Conservation (phyloP, 805 yeast genomes). For the Grigorovia transvaalensis region DNA sequence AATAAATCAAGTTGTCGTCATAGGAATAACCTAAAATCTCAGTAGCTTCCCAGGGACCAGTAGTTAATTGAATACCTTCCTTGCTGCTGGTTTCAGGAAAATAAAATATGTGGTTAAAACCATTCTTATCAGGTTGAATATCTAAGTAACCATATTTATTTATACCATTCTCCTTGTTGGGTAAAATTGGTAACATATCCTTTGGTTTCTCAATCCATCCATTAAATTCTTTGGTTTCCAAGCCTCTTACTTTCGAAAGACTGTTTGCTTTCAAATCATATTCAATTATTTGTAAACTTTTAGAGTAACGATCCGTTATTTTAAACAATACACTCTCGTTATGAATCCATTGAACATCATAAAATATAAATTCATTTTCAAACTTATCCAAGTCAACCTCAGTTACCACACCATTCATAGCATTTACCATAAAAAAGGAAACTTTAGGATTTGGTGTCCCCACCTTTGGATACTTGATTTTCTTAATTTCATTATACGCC, state of each 20-base stretch:
- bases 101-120: conserved; percentile 56
- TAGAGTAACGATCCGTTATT: conserved; percentile 54
- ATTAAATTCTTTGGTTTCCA: conserved; percentile 35
- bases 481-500: conserved; percentile 37
- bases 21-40: conserved; percentile 37
- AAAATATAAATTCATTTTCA: conserved; percentile 41
- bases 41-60: conserved; percentile 44
- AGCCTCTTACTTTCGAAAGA: conserved; percentile 33
- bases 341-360: conserved; percentile 53
- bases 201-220: conserved; percentile 54
- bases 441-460: conserved; percentile 53
- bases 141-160: conserved; percentile 50
- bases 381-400: conserved; percentile 17
- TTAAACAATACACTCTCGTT: conserved; percentile 42
- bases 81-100: conserved; percentile 37
- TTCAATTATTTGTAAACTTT: conserved; percentile 39
- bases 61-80: conserved; percentile 34
- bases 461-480: conserved; percentile 62
- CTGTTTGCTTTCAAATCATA: conserved; percentile 27
- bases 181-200: conserved; percentile 33
- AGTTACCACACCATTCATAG: conserved; percentile 19
- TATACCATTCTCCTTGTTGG: conserved; percentile 22
- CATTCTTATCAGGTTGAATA: conserved; percentile 38
- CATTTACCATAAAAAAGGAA: conserved; percentile 35
- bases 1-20: conserved; percentile 40